Base-by-base conservation (phyloP, 352 stramenopile genomes). In the Phytopythium boreale region DNA sequence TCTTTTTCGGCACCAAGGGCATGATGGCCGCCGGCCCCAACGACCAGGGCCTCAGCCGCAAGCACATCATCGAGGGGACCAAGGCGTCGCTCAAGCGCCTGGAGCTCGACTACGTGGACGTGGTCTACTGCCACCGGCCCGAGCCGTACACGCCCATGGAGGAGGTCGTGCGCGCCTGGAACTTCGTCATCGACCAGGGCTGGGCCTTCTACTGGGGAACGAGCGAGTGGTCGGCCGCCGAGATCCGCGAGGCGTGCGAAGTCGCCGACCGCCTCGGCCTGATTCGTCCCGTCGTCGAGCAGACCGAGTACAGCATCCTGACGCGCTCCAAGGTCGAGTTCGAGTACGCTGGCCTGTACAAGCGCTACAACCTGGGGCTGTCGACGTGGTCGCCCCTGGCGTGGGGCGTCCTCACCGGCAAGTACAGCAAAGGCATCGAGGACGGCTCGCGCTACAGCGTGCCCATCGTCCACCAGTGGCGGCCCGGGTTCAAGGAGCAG, bases 71-170 rank as follows among this genome's bases (percentile, higher is more conserved):
- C 2, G 41, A 47, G 7, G 41, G 41, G 15, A 47, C 41, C 15
- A 47, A 47, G 41, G 41, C 41, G 41, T 47, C 41, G 41, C 41
- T 47, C 15, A 67, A 77, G 56, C 72, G 74, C 29, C 49, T 85
- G 3, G 71, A 63, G 6, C 53, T 67, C 36, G 68, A 77, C 36
- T 80, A 77, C 31, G 71, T 87, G 4, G 77, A 87, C 53, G 31
- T 87, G 7, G 66, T 83, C 58, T 85, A 80, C 51, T 74, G 69
- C 47, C 77, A 87, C 56, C 75, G 77, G 29, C 66, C 70, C 31
- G 77, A 87, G 34, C 64, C 74, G 24, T 50, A 43, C 36, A 81
- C 68, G 29, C 77, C 77, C 1, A 47, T 47, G 1, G 41, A 47
- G 7, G 41, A 47, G 41, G 22, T 15, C 2, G 41, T 47, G 5